phyloP scores from a whole-genome alignment of 768 basidiomycete species.

The Pleurotus ostreatus region DNA sequence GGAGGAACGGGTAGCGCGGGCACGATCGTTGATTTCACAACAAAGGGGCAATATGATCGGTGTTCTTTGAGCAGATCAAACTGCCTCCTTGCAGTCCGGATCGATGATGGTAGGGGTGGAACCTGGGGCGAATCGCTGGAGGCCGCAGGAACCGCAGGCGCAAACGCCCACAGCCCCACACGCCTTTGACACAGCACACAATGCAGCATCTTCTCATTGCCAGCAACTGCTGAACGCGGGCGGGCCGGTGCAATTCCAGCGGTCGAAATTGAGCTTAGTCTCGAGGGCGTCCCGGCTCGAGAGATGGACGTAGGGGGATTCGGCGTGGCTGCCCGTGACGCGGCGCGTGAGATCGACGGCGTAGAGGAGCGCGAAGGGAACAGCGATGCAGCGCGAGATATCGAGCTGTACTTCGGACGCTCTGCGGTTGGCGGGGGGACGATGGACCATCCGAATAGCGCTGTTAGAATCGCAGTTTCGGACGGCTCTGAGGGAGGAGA shows the following conservation, averaged over 20 bases:
- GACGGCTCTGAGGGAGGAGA: constrained; percentile 21
- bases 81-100: constrained; percentile 38
- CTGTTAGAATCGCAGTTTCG: constrained; percentile 38
- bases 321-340: constrained; percentile 17
- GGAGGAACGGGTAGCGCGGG: constrained; percentile 47
- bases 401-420: constrained; percentile 15
- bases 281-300: constrained; percentile 5
- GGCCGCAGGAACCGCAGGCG: constrained; percentile 20
- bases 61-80: constrained; percentile 81
- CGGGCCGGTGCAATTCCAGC: constrained; percentile 17
- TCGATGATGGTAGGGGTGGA: constrained; percentile 12
- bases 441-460: constrained; percentile 50
- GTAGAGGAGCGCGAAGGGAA: constrained; percentile 23
- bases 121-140: neutral
- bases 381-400: constrained; percentile 29
- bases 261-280: constrained; percentile 15
- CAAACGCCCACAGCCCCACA: constrained; percentile 75
- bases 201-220: constrained; percentile 36
- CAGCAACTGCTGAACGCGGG: constrained; percentile 20
- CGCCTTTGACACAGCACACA: constrained; percentile 75
- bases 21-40: constrained; percentile 62
- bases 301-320: constrained; percentile 15
- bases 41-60: constrained; percentile 83
- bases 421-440: constrained; percentile 31
- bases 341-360: constrained; percentile 30